phyloP scores from a whole-genome alignment of 352 stramenopile species.

The Globisporangium nodosum region DNA sequence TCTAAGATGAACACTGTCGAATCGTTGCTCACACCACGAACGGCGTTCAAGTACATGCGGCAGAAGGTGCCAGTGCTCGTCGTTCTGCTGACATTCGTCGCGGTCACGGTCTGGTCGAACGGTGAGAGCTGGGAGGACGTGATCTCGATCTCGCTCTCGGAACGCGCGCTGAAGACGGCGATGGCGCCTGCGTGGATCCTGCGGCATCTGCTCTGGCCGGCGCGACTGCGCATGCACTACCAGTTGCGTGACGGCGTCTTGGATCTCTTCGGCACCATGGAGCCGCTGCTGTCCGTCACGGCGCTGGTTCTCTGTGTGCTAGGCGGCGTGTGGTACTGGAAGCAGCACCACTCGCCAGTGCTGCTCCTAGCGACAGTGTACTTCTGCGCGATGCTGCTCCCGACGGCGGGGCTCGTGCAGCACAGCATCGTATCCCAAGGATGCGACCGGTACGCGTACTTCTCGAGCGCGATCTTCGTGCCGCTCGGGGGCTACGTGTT shows the following conservation, averaged over 20 bases:
- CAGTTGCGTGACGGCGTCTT: conserved; percentile 32
- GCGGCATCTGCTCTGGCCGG: conserved; percentile 35
- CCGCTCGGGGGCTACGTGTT: conserved; percentile 26
- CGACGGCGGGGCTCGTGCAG: conserved; percentile 58
- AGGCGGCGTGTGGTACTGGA: neutral
- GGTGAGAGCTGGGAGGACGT: conserved; percentile 33
- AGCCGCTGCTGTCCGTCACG: conserved; percentile 28
- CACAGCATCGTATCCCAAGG: conserved; percentile 55
- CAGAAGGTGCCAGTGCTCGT: conserved; percentile 23
- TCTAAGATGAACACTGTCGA: neutral
- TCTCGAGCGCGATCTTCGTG: conserved; percentile 36
- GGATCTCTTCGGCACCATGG: conserved; percentile 16
- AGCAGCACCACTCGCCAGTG: conserved; percentile 7
- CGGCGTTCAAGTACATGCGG: conserved; percentile 11
- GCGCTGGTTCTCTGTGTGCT: conserved; percentile 12
- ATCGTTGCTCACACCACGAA: neutral
- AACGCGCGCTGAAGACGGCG: conserved; percentile 44
- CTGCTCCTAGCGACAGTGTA: conserved; percentile 25
- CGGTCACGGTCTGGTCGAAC: conserved; percentile 43
- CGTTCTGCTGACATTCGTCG: conserved; percentile 22
- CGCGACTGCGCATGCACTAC: conserved; percentile 52
- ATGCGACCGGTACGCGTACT: conserved; percentile 65
- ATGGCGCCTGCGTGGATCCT: conserved; percentile 33
- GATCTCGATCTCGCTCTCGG: conserved; percentile 22
- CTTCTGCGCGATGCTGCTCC: conserved; percentile 45